Conservation (phyloP, 176 grass and related monocot species). For the Cymbopogon citratus region DNA sequence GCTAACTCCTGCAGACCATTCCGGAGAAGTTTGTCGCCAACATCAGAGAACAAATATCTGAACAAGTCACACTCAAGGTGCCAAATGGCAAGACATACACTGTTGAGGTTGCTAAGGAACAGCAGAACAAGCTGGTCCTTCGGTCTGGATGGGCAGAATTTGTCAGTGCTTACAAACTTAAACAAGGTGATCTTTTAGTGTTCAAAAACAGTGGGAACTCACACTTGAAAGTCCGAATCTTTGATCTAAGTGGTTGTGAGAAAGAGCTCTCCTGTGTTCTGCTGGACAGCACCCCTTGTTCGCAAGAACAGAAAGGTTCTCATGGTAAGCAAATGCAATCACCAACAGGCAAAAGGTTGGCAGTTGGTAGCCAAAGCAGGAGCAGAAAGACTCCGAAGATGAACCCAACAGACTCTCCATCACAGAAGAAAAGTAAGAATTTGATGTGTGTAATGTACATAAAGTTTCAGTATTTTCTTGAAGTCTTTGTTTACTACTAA, state of each 20-base stretch:
- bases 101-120: conserved; percentile 19
- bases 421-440: conserved; percentile 5
- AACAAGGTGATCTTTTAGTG: conserved; percentile 20
- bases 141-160: conserved; percentile 43
- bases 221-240: conserved; percentile 43
- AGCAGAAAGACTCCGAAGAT: not conserved
- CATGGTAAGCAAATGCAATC: not conserved
- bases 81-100: conserved; percentile 22
- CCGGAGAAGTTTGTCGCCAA: conserved; percentile 40
- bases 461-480: not conserved
- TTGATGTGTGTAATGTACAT: not conserved
- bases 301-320: not conserved
- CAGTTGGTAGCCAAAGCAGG: not conserved
- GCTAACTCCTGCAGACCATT: conserved; percentile 22
- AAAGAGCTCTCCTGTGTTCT: conserved; percentile 22
- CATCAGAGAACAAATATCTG: conserved; percentile 25
- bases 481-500: not conserved
- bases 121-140: conserved; percentile 15
- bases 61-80: conserved; percentile 32
- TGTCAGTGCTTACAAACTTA: conserved; percentile 12
- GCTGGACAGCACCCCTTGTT: not conserved
- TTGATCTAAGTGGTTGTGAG: conserved; percentile 30
- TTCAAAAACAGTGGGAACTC: conserved; percentile 39
- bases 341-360: not conserved
- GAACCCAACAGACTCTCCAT: not conserved